Percentiles rank a stretch among this genome's conserved stretches.
Evolutionary conservation across 129 eudicot genomes (phyloP).

Genomic region (Artemisia annua): DNA sequence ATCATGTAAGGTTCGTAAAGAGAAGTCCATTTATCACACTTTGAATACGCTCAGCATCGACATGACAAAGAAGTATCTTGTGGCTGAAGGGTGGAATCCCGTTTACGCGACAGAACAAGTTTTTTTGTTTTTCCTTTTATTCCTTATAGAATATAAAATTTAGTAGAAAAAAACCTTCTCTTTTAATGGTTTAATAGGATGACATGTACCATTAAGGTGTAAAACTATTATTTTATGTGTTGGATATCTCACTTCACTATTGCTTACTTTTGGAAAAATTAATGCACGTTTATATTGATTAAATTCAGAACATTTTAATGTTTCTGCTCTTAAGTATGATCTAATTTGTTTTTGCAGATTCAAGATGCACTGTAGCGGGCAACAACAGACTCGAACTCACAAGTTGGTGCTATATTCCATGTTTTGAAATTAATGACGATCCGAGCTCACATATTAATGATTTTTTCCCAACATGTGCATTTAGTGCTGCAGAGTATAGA

Average conservation of each 20-base stretch:
- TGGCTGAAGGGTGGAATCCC: slow-evolving; percentile 98
- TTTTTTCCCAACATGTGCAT: too few relatives aligned
- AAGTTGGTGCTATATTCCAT: slow-evolving; percentile 87
- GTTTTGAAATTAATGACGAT: too few relatives aligned
- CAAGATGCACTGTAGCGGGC: slow-evolving; percentile 81
- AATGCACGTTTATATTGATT: neutral
- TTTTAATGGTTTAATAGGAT: neutral
- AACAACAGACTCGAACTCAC: slow-evolving; percentile 75
- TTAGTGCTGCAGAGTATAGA: too few relatives aligned
- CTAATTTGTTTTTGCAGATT: slow-evolving; percentile 51
- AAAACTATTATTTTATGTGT: neutral
- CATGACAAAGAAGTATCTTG: slow-evolving; percentile 93
- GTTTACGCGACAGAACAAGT: slow-evolving; percentile 75
- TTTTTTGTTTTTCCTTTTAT: neutral
- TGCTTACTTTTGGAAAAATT: neutral
- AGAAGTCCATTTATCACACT: slow-evolving; percentile 84
- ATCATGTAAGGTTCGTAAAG: slow-evolving; percentile 69
- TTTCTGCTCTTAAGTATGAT: too few relatives aligned
- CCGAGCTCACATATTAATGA: too few relatives aligned
- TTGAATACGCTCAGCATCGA: slow-evolving; percentile 92
- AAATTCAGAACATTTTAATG: neutral
- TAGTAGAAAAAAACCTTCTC: neutral
- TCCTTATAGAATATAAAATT: too few relatives aligned
- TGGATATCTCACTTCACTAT: neutral
- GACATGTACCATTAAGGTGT: neutral